These are phyloP conservation scores for Hylodesmum podocarpum DNA, from an alignment of 306 rosid species.

Conservation along the genomic window DNA sequence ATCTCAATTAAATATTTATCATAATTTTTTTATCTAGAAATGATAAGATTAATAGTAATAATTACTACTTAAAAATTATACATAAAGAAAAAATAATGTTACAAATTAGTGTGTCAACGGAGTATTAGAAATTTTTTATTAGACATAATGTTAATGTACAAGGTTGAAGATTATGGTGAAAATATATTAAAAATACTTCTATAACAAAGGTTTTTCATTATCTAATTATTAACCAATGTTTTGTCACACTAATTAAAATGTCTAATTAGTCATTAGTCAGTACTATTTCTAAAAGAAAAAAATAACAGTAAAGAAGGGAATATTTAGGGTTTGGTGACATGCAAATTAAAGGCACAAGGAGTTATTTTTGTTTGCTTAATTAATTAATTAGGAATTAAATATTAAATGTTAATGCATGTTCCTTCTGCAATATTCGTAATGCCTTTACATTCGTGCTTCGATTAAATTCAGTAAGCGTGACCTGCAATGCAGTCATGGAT, in stretches of 20 bases:
- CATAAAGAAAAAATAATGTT: neutral
- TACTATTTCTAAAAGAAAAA: neutral
- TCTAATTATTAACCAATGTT: neutral
- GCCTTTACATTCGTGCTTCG: conserved; percentile 44
- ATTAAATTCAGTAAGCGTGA: conserved; percentile 60
- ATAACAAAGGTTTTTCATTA: neutral
- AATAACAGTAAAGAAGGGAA: conserved; percentile 40
- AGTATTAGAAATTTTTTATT: too few relatives aligned
- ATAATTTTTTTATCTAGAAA: too few relatives aligned
- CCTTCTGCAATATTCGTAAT: conserved; percentile 26
- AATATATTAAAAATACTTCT: neutral
- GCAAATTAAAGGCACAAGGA: conserved; percentile 35
- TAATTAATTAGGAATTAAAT: neutral
- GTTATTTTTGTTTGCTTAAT: conserved; percentile 20
- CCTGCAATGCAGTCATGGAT: conserved; percentile 36
- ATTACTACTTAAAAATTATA: neutral
- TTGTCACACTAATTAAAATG: neutral
- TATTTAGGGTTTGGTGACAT: conserved; percentile 74
- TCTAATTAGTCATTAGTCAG: neutral
- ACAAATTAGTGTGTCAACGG: too few relatives aligned
- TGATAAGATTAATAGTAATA: neutral
- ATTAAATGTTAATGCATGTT: neutral
- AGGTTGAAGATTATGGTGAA: neutral
- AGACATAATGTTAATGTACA: neutral
- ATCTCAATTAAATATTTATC: too few relatives aligned